Base-by-base conservation (phyloP, 805 yeast genomes). In the Lachancea lanzarotensis region DNA sequence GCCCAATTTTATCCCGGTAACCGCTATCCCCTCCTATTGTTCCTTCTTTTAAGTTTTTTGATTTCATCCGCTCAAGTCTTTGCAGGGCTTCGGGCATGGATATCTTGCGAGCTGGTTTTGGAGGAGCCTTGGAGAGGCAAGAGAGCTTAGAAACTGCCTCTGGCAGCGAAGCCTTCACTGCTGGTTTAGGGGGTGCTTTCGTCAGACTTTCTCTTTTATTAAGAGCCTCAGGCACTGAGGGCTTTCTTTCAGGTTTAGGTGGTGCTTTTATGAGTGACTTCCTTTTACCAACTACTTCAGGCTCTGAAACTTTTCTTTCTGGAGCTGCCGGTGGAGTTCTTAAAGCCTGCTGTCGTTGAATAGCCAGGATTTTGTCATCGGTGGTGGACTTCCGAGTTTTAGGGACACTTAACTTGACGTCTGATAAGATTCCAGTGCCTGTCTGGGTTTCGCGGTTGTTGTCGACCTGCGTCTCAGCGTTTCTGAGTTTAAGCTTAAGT, bases 31-130 rank as follows among this genome's bases (percentile, higher is more conserved):
- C 15, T 13, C 4, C 15, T 29, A 7, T 13, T 5, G 31, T 13
- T 4, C 11, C 13, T 29, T 29, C 31, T 19, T 20, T 40, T 15
- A 29, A 6, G 30, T 29, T 29, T 9, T 31, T 35, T 18, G 36
- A 26, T 13, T 43, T 53, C 42, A 56, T 40, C 18, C 35, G 36
- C 33, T 51, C 49, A 2, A 59, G 58, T 30, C 50, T 53, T 32
- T 55, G 51, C 7, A 60, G 43, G 1, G 63, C 62, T 35, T 59
- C 65, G 12, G 61, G 63, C 51, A 59, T 38, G 0, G 65, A 59
- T 12, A 57, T 52, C 33, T 61, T 60, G 25, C 66, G 55, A 31
- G 51, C 29, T 3, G 64, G 64, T 8, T 57, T 52, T 0, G 49
- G 50, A 7, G 63, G 59, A 3, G 58, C 53, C 13, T 53, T 46